phyloP scores from a whole-genome alignment of 2,329 filamentous ascomycete genomes.

The Emmonsia crescens region DNA sequence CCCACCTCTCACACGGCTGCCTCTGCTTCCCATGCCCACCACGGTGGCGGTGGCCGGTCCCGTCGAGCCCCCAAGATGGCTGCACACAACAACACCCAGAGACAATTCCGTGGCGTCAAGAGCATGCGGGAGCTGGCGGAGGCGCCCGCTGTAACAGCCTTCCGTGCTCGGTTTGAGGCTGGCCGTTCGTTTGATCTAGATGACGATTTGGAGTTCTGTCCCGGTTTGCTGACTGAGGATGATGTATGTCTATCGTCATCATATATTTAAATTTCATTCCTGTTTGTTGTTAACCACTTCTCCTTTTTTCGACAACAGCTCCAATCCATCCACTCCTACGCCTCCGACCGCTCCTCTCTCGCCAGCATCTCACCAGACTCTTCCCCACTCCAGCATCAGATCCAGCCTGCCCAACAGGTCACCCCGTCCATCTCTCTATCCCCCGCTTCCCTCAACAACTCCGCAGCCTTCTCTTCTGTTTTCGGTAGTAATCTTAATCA shows the following conservation, averaged over 20 bases:
- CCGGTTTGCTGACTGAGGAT: slow-evolving; percentile 79
- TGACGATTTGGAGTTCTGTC: slow-evolving; percentile 93
- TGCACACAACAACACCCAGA: slow-evolving; percentile 63
- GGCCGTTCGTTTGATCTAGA: slow-evolving; percentile 90
- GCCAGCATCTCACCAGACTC: slow-evolving; percentile 89
- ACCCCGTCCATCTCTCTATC: slow-evolving; percentile 66
- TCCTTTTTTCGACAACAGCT: slow-evolving; percentile 44
- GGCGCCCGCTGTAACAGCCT: slow-evolving; percentile 61
- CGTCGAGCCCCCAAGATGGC: slow-evolving; percentile 73
- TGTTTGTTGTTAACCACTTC: slow-evolving; percentile 6
- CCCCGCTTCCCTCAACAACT: slow-evolving; percentile 42
- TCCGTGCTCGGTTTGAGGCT: slow-evolving; percentile 80
- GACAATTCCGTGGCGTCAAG: slow-evolving; percentile 75
- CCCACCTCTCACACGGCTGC: slow-evolving; percentile 42
- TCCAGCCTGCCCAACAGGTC: slow-evolving; percentile 60
- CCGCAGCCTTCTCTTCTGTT: slow-evolving; percentile 36
- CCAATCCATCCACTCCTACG: slow-evolving; percentile 79
- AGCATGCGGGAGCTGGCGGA: slow-evolving; percentile 80
- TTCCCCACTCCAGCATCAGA: slow-evolving; percentile 78
- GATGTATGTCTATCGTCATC: slow-evolving; percentile 52
- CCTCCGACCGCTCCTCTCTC: slow-evolving; percentile 85
- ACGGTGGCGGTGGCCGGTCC: slow-evolving; percentile 72
- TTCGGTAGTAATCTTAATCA: slow-evolving; percentile 47
- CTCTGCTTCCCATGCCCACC: slow-evolving; percentile 48
- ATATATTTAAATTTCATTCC: neutral